These are phyloP conservation scores for Coemansia sp. DNA, from an alignment of 192 early-diverging fungal genomes.

Conservation along the genomic window DNA sequence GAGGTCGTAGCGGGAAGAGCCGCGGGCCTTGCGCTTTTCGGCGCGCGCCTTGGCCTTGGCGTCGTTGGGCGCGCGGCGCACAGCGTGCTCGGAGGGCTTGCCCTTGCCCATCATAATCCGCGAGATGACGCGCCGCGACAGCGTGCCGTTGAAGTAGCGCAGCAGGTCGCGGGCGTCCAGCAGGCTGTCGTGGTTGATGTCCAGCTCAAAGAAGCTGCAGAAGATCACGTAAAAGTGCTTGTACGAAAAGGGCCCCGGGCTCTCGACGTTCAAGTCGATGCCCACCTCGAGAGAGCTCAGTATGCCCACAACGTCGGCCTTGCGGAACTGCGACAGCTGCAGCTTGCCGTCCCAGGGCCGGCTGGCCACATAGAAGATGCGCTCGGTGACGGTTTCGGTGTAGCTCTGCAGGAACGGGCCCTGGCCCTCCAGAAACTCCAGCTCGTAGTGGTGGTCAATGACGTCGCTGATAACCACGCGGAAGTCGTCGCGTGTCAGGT, in stretches of 20 bases:
- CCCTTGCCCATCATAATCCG: slow-evolving; percentile 75
- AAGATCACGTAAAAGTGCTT: slow-evolving; percentile 98
- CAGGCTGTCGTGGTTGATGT: slow-evolving; percentile 82
- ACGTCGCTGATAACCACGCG: slow-evolving; percentile 74
- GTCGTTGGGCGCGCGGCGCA: background rate
- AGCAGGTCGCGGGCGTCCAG: slow-evolving; percentile 67
- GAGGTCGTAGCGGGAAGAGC: slow-evolving; percentile 35
- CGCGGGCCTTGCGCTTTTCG: slow-evolving; percentile 29
- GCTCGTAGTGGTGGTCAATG: slow-evolving; percentile 80
- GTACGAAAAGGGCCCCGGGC: slow-evolving; percentile 88
- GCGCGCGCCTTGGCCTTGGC: slow-evolving; percentile 15
- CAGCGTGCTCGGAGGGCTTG: slow-evolving; percentile 26
- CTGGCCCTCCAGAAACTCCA: slow-evolving; percentile 79
- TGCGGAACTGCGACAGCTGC: slow-evolving; percentile 73
- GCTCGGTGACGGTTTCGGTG: slow-evolving; percentile 85
- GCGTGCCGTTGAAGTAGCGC: slow-evolving; percentile 67
- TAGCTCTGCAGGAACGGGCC: slow-evolving; percentile 83
- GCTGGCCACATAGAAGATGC: slow-evolving; percentile 78
- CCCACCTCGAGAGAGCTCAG: slow-evolving; percentile 64
- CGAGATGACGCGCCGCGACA: slow-evolving; percentile 67
- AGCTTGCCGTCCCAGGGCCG: slow-evolving; percentile 69
- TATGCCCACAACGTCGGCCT: slow-evolving; percentile 59
- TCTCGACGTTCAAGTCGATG: slow-evolving; percentile 64
- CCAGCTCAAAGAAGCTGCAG: slow-evolving; percentile 95
- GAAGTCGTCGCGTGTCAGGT: slow-evolving; percentile 66